phyloP scores from a whole-genome alignment of 1,139 yeast species.

The Hemisphaericaspora xylanilytica region DNA sequence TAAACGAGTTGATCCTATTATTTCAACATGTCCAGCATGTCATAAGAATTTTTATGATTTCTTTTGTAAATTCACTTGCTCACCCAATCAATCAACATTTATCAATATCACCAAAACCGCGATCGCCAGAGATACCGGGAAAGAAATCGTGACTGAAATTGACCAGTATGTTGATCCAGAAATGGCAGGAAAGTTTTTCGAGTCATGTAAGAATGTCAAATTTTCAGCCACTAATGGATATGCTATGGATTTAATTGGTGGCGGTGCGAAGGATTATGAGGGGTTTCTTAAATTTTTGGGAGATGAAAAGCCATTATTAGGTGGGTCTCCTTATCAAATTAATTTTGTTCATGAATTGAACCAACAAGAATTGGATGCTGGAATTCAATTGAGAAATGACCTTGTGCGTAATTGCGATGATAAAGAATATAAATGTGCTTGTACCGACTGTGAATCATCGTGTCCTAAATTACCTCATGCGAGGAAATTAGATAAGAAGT shows the following conservation, averaged over 20 bases:
- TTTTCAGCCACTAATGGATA: conserved; percentile 93
- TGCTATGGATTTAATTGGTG: conserved; percentile 96
- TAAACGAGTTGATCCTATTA: conserved; percentile 71
- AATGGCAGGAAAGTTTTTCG: conserved; percentile 65
- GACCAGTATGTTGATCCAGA: conserved; percentile 58
- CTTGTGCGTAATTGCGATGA: conserved; percentile 59
- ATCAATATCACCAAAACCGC: conserved; percentile 61
- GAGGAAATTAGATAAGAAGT: conserved; percentile 31
- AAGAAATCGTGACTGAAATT: conserved; percentile 68
- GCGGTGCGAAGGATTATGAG: conserved; percentile 77
- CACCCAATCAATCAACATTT: conserved; percentile 77
- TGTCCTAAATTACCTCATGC: conserved; percentile 68
- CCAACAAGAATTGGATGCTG: conserved; percentile 20
- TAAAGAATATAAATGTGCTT: conserved; percentile 72
- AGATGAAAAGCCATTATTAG: conserved; percentile 87
- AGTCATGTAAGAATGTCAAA: conserved; percentile 86
- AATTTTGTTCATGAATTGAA: conserved; percentile 55
- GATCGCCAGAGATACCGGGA: conserved; percentile 49
- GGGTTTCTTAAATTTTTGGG: conserved; percentile 85
- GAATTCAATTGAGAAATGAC: conserved; percentile 26
- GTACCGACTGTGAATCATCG: conserved; percentile 80
- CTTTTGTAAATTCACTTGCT: conserved; percentile 88
- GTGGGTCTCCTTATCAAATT: conserved; percentile 95
- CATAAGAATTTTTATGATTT: conserved; percentile 77
- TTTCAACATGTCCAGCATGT: conserved; percentile 95